These are phyloP conservation scores for Turritis glabra DNA, from an alignment of 345 rosid species.

Conservation along the genomic window DNA sequence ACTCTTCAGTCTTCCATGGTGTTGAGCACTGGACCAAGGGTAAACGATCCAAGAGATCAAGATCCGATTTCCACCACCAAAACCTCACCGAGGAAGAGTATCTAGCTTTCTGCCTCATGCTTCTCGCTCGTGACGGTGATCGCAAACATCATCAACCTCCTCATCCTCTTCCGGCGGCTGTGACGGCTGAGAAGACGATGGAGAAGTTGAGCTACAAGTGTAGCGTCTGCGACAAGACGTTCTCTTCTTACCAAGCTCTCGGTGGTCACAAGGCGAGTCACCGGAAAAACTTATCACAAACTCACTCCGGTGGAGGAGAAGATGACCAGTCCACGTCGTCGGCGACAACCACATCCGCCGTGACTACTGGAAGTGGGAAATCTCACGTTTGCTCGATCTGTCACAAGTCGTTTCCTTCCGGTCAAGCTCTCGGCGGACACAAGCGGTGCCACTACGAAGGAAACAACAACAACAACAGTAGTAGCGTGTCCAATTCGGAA, in stretches of 20 bases:
- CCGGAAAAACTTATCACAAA: slow-evolving; percentile 36
- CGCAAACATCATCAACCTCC: slow-evolving; percentile 28
- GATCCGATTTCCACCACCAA: slow-evolving; percentile 39
- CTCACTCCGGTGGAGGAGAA: slow-evolving; percentile 28
- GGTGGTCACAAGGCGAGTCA: slow-evolving; percentile 66
- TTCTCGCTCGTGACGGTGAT: slow-evolving; percentile 46
- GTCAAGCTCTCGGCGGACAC: slow-evolving; percentile 83
- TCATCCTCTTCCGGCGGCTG: background rate
- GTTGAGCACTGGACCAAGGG: slow-evolving; percentile 49
- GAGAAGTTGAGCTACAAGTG: slow-evolving; percentile 48
- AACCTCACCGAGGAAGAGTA: slow-evolving; percentile 49
- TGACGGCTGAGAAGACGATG: background rate
- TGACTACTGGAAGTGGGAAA: slow-evolving; percentile 31
- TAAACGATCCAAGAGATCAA: slow-evolving; percentile 51
- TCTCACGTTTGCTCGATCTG: slow-evolving; percentile 63
- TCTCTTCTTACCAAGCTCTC: slow-evolving; percentile 54
- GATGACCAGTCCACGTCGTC: slow-evolving; percentile 34
- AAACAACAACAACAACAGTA: slow-evolving; percentile 24
- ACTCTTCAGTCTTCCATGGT: slow-evolving; percentile 37
- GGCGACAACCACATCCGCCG: slow-evolving; percentile 3
- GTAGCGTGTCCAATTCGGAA: slow-evolving; percentile 48
- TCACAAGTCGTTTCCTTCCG: slow-evolving; percentile 59
- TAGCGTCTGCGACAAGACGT: slow-evolving; percentile 49
- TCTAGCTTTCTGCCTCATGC: slow-evolving; percentile 52
- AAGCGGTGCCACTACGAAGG: slow-evolving; percentile 76